These are phyloP conservation scores for Iberis amara DNA, from an alignment of 441 rosid genomes.

Conservation along the genomic window DNA sequence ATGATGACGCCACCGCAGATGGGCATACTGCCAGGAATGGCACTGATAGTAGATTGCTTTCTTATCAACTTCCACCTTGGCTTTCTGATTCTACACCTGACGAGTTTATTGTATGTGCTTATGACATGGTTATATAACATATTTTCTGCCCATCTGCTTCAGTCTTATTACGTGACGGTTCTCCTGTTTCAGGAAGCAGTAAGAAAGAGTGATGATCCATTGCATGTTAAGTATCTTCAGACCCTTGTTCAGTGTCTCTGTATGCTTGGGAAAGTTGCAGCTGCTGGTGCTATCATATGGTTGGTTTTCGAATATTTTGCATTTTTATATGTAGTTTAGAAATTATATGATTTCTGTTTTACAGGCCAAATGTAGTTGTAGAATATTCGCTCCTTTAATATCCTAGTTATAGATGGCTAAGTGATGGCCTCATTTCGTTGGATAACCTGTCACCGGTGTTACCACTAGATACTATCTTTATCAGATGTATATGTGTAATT, in stretches of 20 bases:
- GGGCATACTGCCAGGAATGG: slow-evolving; percentile 46
- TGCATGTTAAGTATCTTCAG: slow-evolving; percentile 90
- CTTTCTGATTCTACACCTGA: slow-evolving; percentile 86
- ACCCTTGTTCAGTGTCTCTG: slow-evolving; percentile 96
- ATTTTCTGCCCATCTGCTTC: slow-evolving; percentile 23
- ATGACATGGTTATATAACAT: slow-evolving; percentile 6
- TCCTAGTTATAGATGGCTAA: slow-evolving; percentile 15
- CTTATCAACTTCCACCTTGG: slow-evolving; percentile 73
- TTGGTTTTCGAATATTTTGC: slow-evolving; percentile 37
- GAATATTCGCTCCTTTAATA: slow-evolving; percentile 8
- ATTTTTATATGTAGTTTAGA: slow-evolving; percentile 5
- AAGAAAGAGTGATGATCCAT: slow-evolving; percentile 81
- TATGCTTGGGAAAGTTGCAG: slow-evolving; percentile 94
- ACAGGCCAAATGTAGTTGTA: slow-evolving; percentile 5
- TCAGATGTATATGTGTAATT: slow-evolving; percentile 15
- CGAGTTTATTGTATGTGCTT: slow-evolving; percentile 73
- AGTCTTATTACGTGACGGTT: slow-evolving; percentile 14
- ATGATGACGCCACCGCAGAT: slow-evolving; percentile 51
- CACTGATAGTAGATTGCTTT: slow-evolving; percentile 48
- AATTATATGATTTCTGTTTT: slow-evolving; percentile 16
- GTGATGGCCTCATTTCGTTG: slow-evolving; percentile 4
- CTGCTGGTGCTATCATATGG: slow-evolving; percentile 98
- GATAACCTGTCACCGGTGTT: slow-evolving; percentile 18
- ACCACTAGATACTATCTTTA: slow-evolving; percentile 22
- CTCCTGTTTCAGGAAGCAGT: slow-evolving; percentile 63